Evolutionary conservation across 441 rosid species (phyloP), one percentile per base, ranked within the genome.

Genomic region (Populus hybrid): DNA sequence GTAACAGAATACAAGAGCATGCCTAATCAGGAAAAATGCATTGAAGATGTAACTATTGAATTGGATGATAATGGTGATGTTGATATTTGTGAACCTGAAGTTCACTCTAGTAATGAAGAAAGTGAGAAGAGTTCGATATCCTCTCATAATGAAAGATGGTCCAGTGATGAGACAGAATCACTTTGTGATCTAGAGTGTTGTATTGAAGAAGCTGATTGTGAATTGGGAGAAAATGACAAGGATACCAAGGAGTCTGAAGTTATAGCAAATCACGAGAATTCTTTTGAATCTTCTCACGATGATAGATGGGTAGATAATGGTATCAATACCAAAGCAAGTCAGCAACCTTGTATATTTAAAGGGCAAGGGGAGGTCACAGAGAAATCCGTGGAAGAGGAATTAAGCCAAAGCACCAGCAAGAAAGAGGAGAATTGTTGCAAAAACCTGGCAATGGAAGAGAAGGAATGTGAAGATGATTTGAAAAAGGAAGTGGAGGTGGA

Each of bases 31-130:
- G 89, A 80, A 80, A 83, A 84, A 71, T 80, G 67, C 75, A 54
- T 79, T 81, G 91, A 84, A 66, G 91, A 89, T 73, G 76, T 76
- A 76, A 81, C 71, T 82, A 76, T 80, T 80, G 88, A 84, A 81
- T 80, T 85, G 34, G 85, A 87, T 78, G 84, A 83, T 80, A 10
- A 63, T 61, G 80, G 76, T 72, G 69, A 80, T 70, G 76, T 82
- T 86, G 80, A 88, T 80, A 83, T 73, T 40, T 75, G 71, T 16
- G 76, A 79, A 16, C 34, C 77, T 36, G 80, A 63, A 71, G 30
- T 75, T 67, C 26, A 70, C 50, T 20, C 20, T 32, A 73, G 5
- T 72, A 23, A 70, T 11, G 81, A 76, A 81, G 75, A 74, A 70
- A 78, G 68, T 65, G 82, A 72, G 69, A 28, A 74, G 40, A 69